phyloP scores from a whole-genome alignment of 2,329 filamentous ascomycete genomes.

The Dactylellina haptotyla region DNA sequence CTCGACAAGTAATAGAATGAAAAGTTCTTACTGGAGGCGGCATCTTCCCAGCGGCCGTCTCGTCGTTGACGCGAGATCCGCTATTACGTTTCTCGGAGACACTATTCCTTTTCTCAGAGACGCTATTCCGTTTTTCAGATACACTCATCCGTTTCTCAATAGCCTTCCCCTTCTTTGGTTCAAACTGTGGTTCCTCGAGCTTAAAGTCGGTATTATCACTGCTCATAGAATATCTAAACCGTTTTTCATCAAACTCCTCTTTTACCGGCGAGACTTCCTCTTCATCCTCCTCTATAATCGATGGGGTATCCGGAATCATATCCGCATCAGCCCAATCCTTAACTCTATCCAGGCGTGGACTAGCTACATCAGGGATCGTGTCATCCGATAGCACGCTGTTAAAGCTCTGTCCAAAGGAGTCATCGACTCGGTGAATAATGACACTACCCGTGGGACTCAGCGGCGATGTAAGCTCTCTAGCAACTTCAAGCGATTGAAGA shows the following conservation, averaged over 20 bases:
- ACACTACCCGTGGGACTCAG: conserved; percentile 46
- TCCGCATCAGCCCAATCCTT: conserved; percentile 14
- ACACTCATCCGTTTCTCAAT: conserved; percentile 7
- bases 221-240: conserved; percentile 14
- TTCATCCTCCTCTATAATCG: conserved; percentile 21
- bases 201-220: conserved; percentile 4
- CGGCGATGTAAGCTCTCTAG: conserved; percentile 22
- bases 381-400: conserved; percentile 30
- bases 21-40: conserved; percentile 21
- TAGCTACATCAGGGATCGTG: conserved; percentile 23
- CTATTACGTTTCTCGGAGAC: too few relatives aligned
- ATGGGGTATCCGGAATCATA: not conserved
- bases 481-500: conserved; percentile 28
- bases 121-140: too few relatives aligned
- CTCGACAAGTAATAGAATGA: not conserved
- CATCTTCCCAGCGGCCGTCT: not conserved
- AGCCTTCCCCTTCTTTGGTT: not conserved
- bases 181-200: conserved; percentile 13
- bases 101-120: too few relatives aligned
- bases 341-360: conserved; percentile 4
- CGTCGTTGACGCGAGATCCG: too few relatives aligned
- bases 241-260: conserved; percentile 28
- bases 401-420: conserved; percentile 41
- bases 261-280: conserved; percentile 49
- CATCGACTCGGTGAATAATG: conserved; percentile 21